Evolutionary conservation across 2,329 filamentous ascomycete genomes (phyloP).

Genomic region (Mycogone perniciosa): DNA sequence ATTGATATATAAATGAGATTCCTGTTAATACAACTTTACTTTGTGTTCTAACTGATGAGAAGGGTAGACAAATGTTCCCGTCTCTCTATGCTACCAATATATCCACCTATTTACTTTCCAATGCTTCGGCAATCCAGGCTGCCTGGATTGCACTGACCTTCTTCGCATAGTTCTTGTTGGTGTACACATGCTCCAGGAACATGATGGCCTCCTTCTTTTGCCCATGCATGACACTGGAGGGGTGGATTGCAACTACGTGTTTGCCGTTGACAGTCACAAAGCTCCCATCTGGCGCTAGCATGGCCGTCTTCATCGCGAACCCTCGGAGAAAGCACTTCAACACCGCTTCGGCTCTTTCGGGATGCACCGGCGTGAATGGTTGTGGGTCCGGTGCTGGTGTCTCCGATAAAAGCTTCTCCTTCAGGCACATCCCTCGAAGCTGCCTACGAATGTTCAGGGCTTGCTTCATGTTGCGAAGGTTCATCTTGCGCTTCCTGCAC

Average conservation of each 20-base stretch:
- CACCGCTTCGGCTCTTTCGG: slow-evolving; percentile 47
- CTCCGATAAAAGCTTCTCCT: slow-evolving; percentile 43
- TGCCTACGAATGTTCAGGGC: slow-evolving; percentile 57
- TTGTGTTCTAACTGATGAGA: background rate
- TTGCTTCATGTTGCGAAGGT: slow-evolving; percentile 55
- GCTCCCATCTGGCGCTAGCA: slow-evolving; percentile 53
- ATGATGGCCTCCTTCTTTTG: slow-evolving; percentile 61
- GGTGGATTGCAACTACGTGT: slow-evolving; percentile 56
- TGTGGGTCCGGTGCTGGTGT: slow-evolving; percentile 46
- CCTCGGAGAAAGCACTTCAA: slow-evolving; percentile 57
- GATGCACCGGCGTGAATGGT: slow-evolving; percentile 47
- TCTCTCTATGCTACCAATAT: background rate
- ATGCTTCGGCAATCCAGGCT: slow-evolving; percentile 50
- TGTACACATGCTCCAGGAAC: slow-evolving; percentile 62
- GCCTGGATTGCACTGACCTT: slow-evolving; percentile 57
- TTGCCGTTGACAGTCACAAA: slow-evolving; percentile 56
- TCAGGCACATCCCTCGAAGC: slow-evolving; percentile 49
- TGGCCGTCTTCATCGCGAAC: slow-evolving; percentile 55
- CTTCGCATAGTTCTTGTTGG: slow-evolving; percentile 60
- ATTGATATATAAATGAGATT: background rate
- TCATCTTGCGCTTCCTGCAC: slow-evolving; percentile 53
- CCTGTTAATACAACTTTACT: background rate
- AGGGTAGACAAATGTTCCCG: background rate
- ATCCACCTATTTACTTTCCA: slow-evolving; percentile 26
- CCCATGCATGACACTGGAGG: slow-evolving; percentile 56